Evolutionary conservation across 768 basidiomycete genomes (phyloP), one percentile per base, ranked within the genome.

Genomic region (Mycena leptocephala): DNA sequence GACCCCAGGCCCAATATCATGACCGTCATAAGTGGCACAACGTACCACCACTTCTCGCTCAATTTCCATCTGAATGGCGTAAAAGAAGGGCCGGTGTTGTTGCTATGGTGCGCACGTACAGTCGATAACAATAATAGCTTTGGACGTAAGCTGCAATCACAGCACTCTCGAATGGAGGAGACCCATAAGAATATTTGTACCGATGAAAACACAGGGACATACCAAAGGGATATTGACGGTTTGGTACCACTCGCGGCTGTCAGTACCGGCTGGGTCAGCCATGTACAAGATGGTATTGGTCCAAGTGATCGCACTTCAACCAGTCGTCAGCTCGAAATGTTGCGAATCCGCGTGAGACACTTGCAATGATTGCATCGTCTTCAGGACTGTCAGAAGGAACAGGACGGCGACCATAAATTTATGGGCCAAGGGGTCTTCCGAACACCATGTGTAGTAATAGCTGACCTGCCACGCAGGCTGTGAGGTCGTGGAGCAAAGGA

Each of bases 141-240:
- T n/a, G n/a, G n/a, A n/a, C n/a, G n/a, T n/a, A n/a, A n/a, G n/a
- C n/a, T n/a, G n/a, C n/a, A n/a, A n/a, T n/a, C n/a, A n/a, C n/a
- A n/a, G n/a, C n/a, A n/a, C n/a, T n/a, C n/a, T n/a, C n/a, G n/a
- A n/a, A n/a, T n/a, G n/a, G n/a, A n/a, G n/a, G n/a, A n/a, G n/a
- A n/a, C n/a, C n/a, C n/a, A n/a, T n/a, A n/a, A n/a, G n/a, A n/a
- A n/a, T n/a, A n/a, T n/a, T n/a, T n/a, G n/a, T n/a, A n/a, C 16
- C n/a, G 28, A 64, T 8, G 22, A 62, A 62, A 11, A 61, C 32
- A 30, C 14, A 46, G 24, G 32, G 65, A 53, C 65, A 10, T 11
- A 67, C 70, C 61, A 72, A 35, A 10, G 70, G 71, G 28, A 72
- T 64, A 43, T 72, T 65, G 61, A 72, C 46, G 37, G 65, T 10